phyloP scores from a whole-genome alignment of 2,329 filamentous ascomycete genomes.

The Plenodomus tracheiphilus region DNA sequence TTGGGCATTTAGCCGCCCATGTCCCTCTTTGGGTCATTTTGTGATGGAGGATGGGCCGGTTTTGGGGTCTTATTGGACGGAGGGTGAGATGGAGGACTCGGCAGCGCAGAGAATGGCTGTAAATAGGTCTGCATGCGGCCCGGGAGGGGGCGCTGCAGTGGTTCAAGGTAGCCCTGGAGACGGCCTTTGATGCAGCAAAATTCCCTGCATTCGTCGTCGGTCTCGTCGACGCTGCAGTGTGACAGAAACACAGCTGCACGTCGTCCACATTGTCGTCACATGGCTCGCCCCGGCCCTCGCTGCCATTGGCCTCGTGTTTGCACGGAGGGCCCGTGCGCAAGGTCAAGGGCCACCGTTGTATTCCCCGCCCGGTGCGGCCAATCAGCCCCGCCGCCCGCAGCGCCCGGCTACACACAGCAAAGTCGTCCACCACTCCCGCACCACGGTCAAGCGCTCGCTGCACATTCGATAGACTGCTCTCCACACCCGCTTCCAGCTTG shows the following conservation, averaged over 20 bases:
- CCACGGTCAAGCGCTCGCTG: slow-evolving; percentile 40
- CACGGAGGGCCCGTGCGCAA: slow-evolving; percentile 26
- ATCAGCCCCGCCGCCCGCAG: slow-evolving; percentile 21
- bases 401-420: slow-evolving; percentile 31
- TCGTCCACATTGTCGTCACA: slow-evolving; percentile 31
- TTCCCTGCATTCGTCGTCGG: slow-evolving; percentile 20
- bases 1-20: slow-evolving; percentile 38
- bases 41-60: slow-evolving; percentile 23
- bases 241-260: slow-evolving; percentile 34
- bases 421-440: slow-evolving; percentile 37
- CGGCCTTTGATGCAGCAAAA: slow-evolving; percentile 19
- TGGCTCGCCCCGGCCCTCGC: slow-evolving; percentile 10
- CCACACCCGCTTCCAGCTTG: slow-evolving; percentile 29
- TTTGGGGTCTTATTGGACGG: slow-evolving; percentile 21
- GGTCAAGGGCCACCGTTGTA: slow-evolving; percentile 19
- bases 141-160: slow-evolving; percentile 20
- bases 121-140: slow-evolving; percentile 38
- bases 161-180: slow-evolving; percentile 9
- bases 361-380: slow-evolving; percentile 29
- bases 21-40: slow-evolving; percentile 34
- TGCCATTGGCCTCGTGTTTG: slow-evolving; percentile 36
- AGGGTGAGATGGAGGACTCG: slow-evolving; percentile 9
- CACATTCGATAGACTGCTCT: slow-evolving; percentile 41
- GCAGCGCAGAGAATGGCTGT: slow-evolving; percentile 29
- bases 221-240: slow-evolving; percentile 33